phyloP scores from a whole-genome alignment of 140 eudicot species.

The Senecio squalidus region DNA sequence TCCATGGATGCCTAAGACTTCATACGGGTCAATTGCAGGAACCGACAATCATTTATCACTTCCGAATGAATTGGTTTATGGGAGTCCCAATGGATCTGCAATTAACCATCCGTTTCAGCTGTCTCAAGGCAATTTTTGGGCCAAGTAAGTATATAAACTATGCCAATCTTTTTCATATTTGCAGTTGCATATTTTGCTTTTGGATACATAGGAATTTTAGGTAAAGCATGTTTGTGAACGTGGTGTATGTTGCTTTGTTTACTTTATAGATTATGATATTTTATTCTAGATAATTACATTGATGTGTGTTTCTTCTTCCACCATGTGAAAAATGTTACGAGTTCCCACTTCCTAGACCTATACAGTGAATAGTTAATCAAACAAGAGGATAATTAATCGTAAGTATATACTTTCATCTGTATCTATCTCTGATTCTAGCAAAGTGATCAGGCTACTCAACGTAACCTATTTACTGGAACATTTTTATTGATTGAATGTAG shows the following conservation, averaged over 20 bases:
- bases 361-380: background rate
- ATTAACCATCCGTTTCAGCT: constrained; percentile 39
- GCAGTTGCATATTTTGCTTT: background rate
- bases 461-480: background rate
- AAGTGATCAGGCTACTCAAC: too few relatives aligned
- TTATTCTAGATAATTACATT: background rate
- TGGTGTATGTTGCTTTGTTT: background rate
- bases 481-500: background rate
- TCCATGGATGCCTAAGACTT: constrained; percentile 49
- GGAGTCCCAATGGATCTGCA: constrained; percentile 45
- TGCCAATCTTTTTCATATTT: background rate
- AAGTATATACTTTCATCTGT: too few relatives aligned
- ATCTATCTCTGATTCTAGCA: too few relatives aligned
- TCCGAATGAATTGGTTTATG: constrained; percentile 40
- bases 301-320: background rate
- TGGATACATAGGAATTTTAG: background rate
- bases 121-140: constrained; percentile 58
- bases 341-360: background rate
- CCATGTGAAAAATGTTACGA: background rate
- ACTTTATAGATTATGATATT: background rate
- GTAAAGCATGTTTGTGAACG: background rate
- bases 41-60: constrained; percentile 30
- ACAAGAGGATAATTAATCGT: too few relatives aligned
- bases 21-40: constrained; percentile 33
- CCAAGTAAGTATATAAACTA: constrained; percentile 49